Conservation (phyloP, 1,284 basidiomycete species). For the Tetrapyrgos nigripes region DNA sequence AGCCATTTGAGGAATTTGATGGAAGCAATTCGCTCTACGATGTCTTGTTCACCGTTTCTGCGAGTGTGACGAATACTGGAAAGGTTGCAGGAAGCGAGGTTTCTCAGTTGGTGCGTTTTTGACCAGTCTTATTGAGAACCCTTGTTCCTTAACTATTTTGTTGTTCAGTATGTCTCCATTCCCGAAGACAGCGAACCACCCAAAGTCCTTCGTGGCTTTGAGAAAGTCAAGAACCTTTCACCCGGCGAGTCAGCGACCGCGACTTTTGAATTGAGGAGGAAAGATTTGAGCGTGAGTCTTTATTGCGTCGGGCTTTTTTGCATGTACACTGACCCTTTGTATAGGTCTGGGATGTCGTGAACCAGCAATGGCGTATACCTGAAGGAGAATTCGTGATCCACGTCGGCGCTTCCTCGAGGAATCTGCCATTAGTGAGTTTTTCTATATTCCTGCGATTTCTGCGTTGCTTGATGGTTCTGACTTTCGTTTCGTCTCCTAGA, state of each 20-base stretch:
- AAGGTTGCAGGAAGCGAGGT: conserved; percentile 9
- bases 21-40: conserved; percentile 10
- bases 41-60: conserved; percentile 4
- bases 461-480: too few species aligned
- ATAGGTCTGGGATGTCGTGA: too few species aligned
- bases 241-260: not conserved
- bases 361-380: conserved; percentile 6
- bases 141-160: too few species aligned
- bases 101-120: conserved; percentile 3
- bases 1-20: conserved; percentile 1
- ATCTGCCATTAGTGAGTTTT: conserved; percentile 1
- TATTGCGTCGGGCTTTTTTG: not conserved
- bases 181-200: conserved; percentile 5
- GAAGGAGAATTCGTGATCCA: conserved; percentile 6
- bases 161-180: conserved; percentile 6
- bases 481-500: too few species aligned
- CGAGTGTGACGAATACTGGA: conserved; percentile 2
- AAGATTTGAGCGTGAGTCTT: conserved; percentile 6
- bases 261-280: not conserved
- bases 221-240: not conserved
- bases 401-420: conserved; percentile 3
- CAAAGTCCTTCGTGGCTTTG: conserved; percentile 3
- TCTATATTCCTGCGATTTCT: not conserved
- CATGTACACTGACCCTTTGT: too few species aligned
- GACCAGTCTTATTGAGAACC: not conserved